phyloP scores from a whole-genome alignment of 106 monocot species.

The Vanilla planifolia region DNA sequence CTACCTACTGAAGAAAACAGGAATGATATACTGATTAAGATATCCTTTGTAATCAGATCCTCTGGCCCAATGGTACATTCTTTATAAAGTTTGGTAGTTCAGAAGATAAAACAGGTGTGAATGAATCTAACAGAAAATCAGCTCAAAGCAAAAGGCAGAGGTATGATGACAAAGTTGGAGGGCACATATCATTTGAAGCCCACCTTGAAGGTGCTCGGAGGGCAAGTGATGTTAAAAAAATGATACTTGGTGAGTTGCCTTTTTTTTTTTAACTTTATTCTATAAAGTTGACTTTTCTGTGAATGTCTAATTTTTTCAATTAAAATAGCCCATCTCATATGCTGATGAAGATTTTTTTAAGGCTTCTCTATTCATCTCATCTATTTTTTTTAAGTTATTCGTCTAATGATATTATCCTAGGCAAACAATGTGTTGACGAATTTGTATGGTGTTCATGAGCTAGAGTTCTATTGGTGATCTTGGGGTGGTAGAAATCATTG shows the following conservation, averaged over 20 bases:
- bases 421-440: no score
- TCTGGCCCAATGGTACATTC: slow-evolving; percentile 95
- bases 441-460: no score
- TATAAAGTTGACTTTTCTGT: neutral
- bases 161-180: slow-evolving; percentile 15
- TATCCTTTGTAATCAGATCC: slow-evolving; percentile 44
- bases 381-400: no score
- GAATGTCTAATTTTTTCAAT: no score
- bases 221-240: slow-evolving; percentile 92
- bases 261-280: neutral
- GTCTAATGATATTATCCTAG: no score
- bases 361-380: no score
- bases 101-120: slow-evolving; percentile 18
- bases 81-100: slow-evolving; percentile 63
- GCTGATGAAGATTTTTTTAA: no score
- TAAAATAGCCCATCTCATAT: no score
- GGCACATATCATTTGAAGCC: slow-evolving; percentile 52
- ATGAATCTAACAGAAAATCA: slow-evolving; percentile 9
- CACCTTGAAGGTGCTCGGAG: slow-evolving; percentile 91
- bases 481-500: no score
- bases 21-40: no score
- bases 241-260: slow-evolving; percentile 68
- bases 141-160: slow-evolving; percentile 16
- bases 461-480: no score
- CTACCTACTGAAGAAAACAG: no score